Conservation (phyloP, 257 asterid species). For the Paraleonurus japonicus region DNA sequence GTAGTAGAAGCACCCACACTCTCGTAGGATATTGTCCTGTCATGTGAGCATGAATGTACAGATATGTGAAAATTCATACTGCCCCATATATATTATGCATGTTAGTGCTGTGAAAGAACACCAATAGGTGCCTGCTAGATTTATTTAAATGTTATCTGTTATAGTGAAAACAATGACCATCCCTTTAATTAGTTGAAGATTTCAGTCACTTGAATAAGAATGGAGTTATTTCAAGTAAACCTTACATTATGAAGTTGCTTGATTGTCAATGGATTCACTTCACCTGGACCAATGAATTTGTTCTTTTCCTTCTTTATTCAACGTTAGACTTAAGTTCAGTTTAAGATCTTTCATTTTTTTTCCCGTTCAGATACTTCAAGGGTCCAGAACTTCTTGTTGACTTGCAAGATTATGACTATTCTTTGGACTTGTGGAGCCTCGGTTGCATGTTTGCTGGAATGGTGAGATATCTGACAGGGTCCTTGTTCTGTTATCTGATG, state of each 20-base stretch:
- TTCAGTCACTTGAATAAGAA: neutral
- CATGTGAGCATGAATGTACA: neutral
- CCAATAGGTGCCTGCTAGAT: neutral
- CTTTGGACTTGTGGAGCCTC: conserved; percentile 81
- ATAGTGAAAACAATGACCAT: neutral
- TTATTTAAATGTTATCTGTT: neutral
- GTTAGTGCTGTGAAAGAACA: neutral
- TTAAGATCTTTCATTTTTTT: neutral
- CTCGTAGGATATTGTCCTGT: neutral
- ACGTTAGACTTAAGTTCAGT: neutral
- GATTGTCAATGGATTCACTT: neutral
- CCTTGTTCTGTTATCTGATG: neutral
- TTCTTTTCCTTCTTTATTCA: neutral
- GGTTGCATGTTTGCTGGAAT: conserved; percentile 84
- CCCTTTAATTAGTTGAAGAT: neutral
- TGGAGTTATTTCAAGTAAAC: neutral
- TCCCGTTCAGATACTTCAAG: conserved; percentile 44
- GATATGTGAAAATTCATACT: neutral
- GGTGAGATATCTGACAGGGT: conserved; percentile 33
- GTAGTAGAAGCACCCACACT: no score
- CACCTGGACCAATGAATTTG: neutral
- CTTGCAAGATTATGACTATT: conserved; percentile 89
- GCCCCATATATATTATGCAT: neutral
- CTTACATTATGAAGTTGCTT: neutral
- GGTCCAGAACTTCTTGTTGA: conserved; percentile 92